phyloP scores from a whole-genome alignment of 2,329 filamentous ascomycete species.

The Diaporthe aspalathi region DNA sequence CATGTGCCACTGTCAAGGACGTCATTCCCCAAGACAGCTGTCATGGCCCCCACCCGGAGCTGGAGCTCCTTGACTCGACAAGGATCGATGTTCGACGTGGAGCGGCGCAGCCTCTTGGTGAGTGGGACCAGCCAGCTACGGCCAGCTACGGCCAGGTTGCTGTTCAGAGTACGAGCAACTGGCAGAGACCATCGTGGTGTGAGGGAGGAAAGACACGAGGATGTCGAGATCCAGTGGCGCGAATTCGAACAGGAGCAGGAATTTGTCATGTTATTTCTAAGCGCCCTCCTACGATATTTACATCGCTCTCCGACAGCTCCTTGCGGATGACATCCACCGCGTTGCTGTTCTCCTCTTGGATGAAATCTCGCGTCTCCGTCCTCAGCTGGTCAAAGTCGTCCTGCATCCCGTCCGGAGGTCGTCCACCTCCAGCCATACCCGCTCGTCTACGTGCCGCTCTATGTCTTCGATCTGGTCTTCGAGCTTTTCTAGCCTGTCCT shows the following conservation, averaged over 20 bases:
- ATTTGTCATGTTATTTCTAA: conserved; percentile 23
- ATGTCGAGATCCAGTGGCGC: neutral
- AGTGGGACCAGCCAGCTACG: neutral
- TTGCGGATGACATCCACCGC: conserved; percentile 12
- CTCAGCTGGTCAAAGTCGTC: conserved; percentile 18
- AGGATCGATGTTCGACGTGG: conserved; percentile 2
- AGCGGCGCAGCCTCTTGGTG: conserved; percentile 17
- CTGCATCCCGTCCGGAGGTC: conserved; percentile 16
- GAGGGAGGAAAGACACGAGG: too few species aligned
- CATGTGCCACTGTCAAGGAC: conserved; percentile 1
- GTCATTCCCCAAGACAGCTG: conserved; percentile 7
- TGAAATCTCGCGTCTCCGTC: neutral
- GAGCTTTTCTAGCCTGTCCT: conserved; percentile 6
- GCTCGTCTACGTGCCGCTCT: conserved; percentile 6
- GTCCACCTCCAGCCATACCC: conserved; percentile 24
- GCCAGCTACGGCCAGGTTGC: too few species aligned
- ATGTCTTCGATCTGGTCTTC: conserved; percentile 14
- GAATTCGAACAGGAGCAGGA: neutral
- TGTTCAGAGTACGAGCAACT: too few species aligned
- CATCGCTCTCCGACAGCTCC: conserved; percentile 21
- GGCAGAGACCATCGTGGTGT: neutral
- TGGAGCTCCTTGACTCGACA: conserved; percentile 18
- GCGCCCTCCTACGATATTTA: conserved; percentile 10
- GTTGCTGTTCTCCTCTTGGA: conserved; percentile 5
- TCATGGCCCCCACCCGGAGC: conserved; percentile 18